Evolutionary conservation across 495 filamentous ascomycete genomes (phyloP), one percentile per base, ranked within the genome.

Genomic region (Aspergillus campestris): DNA sequence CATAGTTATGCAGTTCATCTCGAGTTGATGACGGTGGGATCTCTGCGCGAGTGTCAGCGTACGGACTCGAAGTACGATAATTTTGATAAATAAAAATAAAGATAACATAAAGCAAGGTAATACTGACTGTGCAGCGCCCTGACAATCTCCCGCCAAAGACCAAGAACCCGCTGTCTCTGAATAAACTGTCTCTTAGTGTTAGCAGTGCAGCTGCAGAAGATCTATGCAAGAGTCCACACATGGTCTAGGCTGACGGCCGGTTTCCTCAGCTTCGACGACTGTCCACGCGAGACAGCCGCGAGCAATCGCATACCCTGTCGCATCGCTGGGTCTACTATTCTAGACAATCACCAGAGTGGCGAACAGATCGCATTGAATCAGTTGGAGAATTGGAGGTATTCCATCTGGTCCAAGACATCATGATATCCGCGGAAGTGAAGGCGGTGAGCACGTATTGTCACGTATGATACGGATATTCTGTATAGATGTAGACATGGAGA

Each of bases 1-100:
- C 88, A 69, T 86, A 91, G 27, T 66, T 64, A 31, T 73, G 72
- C 48, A 89, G 79, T 52, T 94, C 89, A 38, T 68, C 62, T 15
- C 79, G 74, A 8, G 82, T 75, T 5, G 67, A 48, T 4, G 69
- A 70, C 3, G 57, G 58, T 0, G 73, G 71, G 11, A 75, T 60
- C 43, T 59, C 69, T 72, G 34, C 1, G 12, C 14, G 31, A 35
- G 48, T 31, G 12, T 47, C 7, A 40, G 47, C 28, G 34, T 14
- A 34, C 18, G 18, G 18, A 2, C 18, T 24, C 4, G 18, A n/a
- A n/a, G n/a, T n/a, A n/a, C n/a, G 18, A 24, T 24, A 24, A 2
- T 24, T 4, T 24, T 24, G 4, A 2, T 24, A 30, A 34, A 29
- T 1, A 28, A 24, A 27, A 33, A 24, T 15, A 27, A 34, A 32